Percentiles rank a stretch among this genome's conserved stretches.
Conservation (phyloP, 352 stramenopile genomes). For the Chrysophaeum taylorii region DNA sequence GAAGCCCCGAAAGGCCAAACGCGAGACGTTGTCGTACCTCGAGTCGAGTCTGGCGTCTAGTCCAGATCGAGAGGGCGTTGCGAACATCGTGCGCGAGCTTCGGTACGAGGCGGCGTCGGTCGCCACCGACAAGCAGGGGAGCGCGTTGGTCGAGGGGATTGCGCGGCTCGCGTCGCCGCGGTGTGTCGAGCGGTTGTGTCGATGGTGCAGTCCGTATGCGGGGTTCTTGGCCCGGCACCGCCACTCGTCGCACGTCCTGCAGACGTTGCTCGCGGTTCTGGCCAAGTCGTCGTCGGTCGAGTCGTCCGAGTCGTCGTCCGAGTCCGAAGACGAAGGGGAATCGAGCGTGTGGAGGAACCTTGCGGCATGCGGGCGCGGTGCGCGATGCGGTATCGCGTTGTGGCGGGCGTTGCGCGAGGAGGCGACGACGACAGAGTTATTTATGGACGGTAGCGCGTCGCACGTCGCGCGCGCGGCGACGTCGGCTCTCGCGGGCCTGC, state of each 20-base stretch:
- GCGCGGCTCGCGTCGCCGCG: neutral
- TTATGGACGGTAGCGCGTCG: neutral
- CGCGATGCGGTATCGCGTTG: neutral
- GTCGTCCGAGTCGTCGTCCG: neutral
- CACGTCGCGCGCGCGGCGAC: neutral
- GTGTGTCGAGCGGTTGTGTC: neutral
- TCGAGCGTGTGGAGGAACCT: neutral
- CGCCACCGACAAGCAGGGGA: neutral
- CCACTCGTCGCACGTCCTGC: neutral
- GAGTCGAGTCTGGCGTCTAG: too few relatives aligned
- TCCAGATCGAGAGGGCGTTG: neutral
- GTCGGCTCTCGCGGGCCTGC: neutral
- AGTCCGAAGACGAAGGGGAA: neutral
- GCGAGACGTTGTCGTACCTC: neutral
- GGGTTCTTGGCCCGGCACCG: neutral
- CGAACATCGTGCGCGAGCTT: neutral
- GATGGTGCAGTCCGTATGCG: neutral
- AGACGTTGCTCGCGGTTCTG: neutral
- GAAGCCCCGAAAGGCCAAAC: slow-evolving; percentile 5
- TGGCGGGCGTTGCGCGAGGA: neutral
- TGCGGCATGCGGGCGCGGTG: neutral
- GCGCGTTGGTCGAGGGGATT: neutral
- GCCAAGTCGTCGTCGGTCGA: neutral
- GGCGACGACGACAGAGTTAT: neutral
- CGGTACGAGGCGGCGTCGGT: slow-evolving; percentile 4